Evolutionary conservation across 371 early-diverging fungal species (phyloP), one percentile per base, ranked within the genome.

Genomic region (Mucor indicus): DNA sequence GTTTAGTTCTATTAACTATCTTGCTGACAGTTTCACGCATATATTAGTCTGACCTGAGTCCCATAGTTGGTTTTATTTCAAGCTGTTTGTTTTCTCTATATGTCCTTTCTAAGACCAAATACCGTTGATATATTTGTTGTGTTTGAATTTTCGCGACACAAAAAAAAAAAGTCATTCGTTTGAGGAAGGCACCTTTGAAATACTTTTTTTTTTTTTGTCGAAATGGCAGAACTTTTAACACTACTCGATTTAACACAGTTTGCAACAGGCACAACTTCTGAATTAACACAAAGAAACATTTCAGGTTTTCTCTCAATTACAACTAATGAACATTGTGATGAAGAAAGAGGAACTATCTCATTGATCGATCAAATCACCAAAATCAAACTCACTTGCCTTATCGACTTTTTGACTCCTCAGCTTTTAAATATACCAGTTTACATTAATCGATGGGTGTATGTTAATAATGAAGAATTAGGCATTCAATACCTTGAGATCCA

Each of bases 401-500:
- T 63, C 0, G 53, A 63, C 27, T 15, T 19, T 9, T 31, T 51
- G 11, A 39, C 30, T 31, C 38, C 51, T 23, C n/a, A 44, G n/a
- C 12, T 49, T 2, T 6, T 27, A 1, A 19, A 47, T 4, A 15
- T 11, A 1, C 11, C 13, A 1, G 51, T 55, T 1, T 5, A 13
- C 1, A 55, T 63, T 40, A 35, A 21, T 17, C 27, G 11, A 12
- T 64, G 64, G 64, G 46, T 45, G 21, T 47, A 30, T 20, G 39
- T 62, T 2, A 12, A 45, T 13, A 8, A 27, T 7, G 35, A 46
- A 10, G 24, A 15, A 2, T 21, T 12, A 3, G n/a, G 25, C 16
- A 19, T 41, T 17, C 17, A 15, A n/a, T 39, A 39, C 10, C 15
- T 60, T 0, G 64, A 64, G 38, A 55, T 58, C 24, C 8, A 9